Conservation (phyloP, 768 basidiomycete species). For the Royoungia palumana region DNA sequence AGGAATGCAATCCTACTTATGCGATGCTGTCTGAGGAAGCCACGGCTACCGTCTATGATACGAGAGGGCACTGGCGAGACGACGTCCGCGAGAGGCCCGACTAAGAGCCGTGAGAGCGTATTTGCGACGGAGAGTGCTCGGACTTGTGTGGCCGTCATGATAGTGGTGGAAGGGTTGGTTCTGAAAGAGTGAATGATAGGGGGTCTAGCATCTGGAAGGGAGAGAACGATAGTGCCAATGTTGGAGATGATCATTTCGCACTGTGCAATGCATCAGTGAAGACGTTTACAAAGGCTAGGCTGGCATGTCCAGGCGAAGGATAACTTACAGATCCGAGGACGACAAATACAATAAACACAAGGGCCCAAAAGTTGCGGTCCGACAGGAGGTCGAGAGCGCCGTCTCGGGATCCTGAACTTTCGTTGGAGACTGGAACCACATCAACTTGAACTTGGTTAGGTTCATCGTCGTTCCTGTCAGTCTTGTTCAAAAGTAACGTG, state of each 20-base stretch:
- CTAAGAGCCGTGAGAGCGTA: conserved; percentile 62
- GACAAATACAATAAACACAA: conserved; percentile 48
- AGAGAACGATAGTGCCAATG: conserved; percentile 70
- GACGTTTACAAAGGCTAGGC: background rate
- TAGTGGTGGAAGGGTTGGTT: conserved; percentile 26
- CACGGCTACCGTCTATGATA: conserved; percentile 29
- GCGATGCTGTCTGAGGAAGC: conserved; percentile 41
- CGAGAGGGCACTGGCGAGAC: conserved; percentile 59
- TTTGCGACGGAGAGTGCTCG: conserved; percentile 67
- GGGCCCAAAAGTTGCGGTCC: conserved; percentile 62
- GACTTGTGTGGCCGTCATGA: conserved; percentile 60
- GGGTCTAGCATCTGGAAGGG: conserved; percentile 46
- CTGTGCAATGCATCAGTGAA: conserved; percentile 31
- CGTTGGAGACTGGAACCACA: conserved; percentile 24
- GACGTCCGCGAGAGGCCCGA: conserved; percentile 70
- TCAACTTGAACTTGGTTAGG: conserved; percentile 15
- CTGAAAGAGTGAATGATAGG: conserved; percentile 5
- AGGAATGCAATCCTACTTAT: conserved; percentile 66
- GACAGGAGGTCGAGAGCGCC: conserved; percentile 44
- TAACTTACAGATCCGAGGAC: conserved; percentile 67
- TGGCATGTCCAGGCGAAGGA: no score
- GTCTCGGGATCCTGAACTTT: conserved; percentile 15
- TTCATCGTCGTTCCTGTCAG: conserved; percentile 11
- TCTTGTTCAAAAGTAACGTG: conserved; percentile 28
- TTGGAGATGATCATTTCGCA: conserved; percentile 83